Evolutionary conservation across 495 filamentous ascomycete genomes (phyloP).

Genomic region (Polyplosphaeria fusca): DNA sequence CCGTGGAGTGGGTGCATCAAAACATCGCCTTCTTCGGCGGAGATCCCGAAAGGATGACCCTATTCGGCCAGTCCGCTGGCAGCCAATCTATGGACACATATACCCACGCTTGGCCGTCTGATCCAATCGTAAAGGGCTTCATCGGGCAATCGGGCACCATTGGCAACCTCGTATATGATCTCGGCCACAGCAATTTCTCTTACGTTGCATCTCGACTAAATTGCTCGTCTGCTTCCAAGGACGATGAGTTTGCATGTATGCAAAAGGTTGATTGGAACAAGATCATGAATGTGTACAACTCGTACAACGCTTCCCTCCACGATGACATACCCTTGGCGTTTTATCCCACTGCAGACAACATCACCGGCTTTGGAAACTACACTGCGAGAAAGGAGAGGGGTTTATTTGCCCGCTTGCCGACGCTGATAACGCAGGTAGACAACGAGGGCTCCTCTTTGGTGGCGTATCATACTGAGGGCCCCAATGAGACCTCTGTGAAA

Average conservation of each 20-base stretch:
- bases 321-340: background rate
- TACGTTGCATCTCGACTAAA: background rate
- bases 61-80: constrained; percentile 47
- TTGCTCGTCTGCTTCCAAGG: background rate
- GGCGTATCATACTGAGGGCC: background rate
- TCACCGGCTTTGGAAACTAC: background rate
- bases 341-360: background rate
- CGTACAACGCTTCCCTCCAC: background rate
- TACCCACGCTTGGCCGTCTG: background rate
- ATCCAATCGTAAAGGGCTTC: constrained; percentile 1
- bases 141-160: background rate
- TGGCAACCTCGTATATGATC: background rate
- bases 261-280: background rate
- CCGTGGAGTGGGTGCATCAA: constrained; percentile 28
- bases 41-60: constrained; percentile 26
- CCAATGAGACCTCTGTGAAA: background rate
- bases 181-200: background rate
- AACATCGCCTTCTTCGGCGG: constrained; percentile 33
- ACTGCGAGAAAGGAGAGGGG: background rate
- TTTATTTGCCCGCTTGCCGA: background rate
- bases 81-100: background rate
- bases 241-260: constrained; percentile 1
- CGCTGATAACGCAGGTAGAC: background rate
- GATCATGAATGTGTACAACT: background rate
- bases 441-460: background rate